phyloP scores from a whole-genome alignment of 1,284 basidiomycete genomes.

The Boletus holoroseus region DNA sequence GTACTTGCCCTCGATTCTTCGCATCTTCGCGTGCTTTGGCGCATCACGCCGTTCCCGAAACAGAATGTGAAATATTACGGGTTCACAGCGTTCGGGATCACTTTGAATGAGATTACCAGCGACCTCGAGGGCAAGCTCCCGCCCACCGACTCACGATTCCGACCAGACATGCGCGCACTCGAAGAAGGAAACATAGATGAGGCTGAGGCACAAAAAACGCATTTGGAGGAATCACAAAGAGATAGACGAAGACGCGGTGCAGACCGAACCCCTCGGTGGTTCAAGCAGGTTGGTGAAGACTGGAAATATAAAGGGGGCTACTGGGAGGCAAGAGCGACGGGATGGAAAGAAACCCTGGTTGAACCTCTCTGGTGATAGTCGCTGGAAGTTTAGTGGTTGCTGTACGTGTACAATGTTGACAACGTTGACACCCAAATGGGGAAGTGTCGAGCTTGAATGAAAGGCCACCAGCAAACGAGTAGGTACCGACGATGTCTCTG shows the following conservation, averaged over 20 bases:
- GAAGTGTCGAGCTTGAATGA: not conserved
- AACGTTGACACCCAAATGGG: conserved; percentile 9
- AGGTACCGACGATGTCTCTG: conserved; percentile 16
- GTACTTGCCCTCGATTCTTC: conserved; percentile 61
- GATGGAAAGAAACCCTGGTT: conserved; percentile 52
- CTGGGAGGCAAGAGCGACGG: conserved; percentile 66
- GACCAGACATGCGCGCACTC: conserved; percentile 82
- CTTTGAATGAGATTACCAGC: conserved; percentile 74
- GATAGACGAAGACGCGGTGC: conserved; percentile 55
- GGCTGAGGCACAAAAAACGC: conserved; percentile 73
- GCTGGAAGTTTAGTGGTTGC: not conserved
- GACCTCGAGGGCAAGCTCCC: conserved; percentile 69
- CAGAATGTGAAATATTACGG: conserved; percentile 74
- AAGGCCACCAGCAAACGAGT: not conserved
- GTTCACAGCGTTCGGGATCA: conserved; percentile 74
- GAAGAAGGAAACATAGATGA: conserved; percentile 76
- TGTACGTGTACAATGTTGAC: not conserved
- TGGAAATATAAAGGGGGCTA: conserved; percentile 78
- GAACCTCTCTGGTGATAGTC: conserved; percentile 57
- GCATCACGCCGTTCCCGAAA: conserved; percentile 67
- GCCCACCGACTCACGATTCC: conserved; percentile 78
- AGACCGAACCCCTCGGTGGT: conserved; percentile 65
- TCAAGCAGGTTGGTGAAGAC: conserved; percentile 62
- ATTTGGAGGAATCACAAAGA: conserved; percentile 71
- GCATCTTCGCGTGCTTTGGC: conserved; percentile 73